phyloP scores from a whole-genome alignment of 176 grass and related monocot species.

The Eragrostis nindensis region DNA sequence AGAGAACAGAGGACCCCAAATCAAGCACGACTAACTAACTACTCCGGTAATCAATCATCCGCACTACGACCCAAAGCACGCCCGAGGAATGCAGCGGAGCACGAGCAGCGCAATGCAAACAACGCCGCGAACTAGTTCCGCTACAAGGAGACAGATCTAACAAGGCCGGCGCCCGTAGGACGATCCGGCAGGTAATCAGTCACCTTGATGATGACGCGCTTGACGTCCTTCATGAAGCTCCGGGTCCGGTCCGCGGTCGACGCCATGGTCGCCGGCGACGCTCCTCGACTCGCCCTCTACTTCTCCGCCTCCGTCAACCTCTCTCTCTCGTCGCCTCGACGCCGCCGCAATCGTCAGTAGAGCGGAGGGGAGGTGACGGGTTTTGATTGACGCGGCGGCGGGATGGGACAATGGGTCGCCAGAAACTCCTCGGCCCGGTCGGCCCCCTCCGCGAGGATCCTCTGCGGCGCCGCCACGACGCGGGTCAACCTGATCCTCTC shows the following conservation, averaged over 20 bases:
- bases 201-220: constrained; percentile 90
- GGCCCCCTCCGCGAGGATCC: constrained; percentile 27
- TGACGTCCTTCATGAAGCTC: constrained; percentile 75
- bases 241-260: constrained; percentile 54
- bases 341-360: constrained; percentile 35
- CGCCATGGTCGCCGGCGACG: constrained; percentile 30
- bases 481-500: no score
- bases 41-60: not conserved
- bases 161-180: not conserved
- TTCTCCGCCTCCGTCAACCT: no score
- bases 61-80: not conserved
- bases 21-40: not conserved
- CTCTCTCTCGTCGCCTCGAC: not conserved
- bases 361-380: not conserved
- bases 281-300: not conserved
- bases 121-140: not conserved
- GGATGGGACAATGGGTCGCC: not conserved
- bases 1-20: not conserved
- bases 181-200: not conserved
- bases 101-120: constrained; percentile 5
- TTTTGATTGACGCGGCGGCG: constrained; percentile 16
- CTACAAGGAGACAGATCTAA: constrained; percentile 26
- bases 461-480: constrained; percentile 12
- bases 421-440: not conserved
- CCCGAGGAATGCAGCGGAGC: not conserved